Conservation (phyloP, 1,139 yeast species). For the Casaregolazyma suthepensis region DNA sequence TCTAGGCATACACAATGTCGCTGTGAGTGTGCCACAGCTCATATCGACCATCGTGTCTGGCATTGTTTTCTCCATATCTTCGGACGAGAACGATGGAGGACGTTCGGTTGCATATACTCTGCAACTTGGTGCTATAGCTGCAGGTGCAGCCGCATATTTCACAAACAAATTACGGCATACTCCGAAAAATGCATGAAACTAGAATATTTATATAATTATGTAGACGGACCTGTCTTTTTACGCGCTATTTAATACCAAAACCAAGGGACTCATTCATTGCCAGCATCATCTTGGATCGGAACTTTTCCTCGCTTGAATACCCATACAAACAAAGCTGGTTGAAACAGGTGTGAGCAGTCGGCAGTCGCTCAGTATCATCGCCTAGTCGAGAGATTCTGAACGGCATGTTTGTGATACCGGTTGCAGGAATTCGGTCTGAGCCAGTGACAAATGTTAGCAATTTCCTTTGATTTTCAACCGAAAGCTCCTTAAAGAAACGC, state of each 20-base stretch:
- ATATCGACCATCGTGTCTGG: conserved; percentile 36
- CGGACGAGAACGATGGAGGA: conserved; percentile 32
- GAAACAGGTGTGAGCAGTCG: conserved; percentile 90
- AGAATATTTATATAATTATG: background rate
- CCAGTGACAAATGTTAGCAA: conserved; percentile 79
- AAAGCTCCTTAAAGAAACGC: conserved; percentile 54
- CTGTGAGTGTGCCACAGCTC: conserved; percentile 37
- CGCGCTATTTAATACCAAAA: conserved; percentile 59
- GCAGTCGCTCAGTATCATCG: conserved; percentile 50
- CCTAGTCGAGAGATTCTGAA: conserved; percentile 60
- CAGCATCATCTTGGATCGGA: conserved; percentile 48
- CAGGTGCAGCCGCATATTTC: conserved; percentile 32
- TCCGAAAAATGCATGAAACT: conserved; percentile 4
- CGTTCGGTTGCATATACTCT: conserved; percentile 33
- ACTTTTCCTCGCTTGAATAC: conserved; percentile 48
- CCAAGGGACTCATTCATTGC: conserved; percentile 82
- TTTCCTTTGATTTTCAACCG: conserved; percentile 48
- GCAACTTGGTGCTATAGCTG: conserved; percentile 33
- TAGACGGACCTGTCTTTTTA: background rate
- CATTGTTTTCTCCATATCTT: conserved; percentile 26
- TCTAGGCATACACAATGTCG: conserved; percentile 37
- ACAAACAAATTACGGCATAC: conserved; percentile 22
- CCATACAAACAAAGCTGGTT: conserved; percentile 77
- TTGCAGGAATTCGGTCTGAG: conserved; percentile 86
- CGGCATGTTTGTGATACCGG: conserved; percentile 64